phyloP scores from a whole-genome alignment of 73 alveolate genomes.

The Urostyla sp. region DNA sequence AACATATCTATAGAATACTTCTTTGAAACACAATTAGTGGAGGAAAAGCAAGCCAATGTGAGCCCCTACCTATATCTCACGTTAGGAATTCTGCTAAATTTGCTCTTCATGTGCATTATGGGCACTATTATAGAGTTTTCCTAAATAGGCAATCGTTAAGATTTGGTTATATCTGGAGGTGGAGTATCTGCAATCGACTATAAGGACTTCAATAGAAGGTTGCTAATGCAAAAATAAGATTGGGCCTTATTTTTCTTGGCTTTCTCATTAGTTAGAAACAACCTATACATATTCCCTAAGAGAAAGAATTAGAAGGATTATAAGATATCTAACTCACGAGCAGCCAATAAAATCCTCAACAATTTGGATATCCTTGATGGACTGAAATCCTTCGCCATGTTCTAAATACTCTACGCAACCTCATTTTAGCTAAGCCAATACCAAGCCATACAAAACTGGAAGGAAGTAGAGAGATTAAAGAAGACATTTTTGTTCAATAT shows the following conservation, averaged over 20 bases:
- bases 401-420: slow-evolving; percentile 4
- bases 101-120: neutral
- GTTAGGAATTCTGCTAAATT: neutral
- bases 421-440: slow-evolving; percentile 8
- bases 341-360: slow-evolving; percentile 8
- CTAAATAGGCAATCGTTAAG: slow-evolving; percentile 34
- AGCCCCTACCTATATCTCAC: neutral
- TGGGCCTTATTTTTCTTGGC: slow-evolving; percentile 52
- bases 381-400: neutral
- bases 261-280: slow-evolving; percentile 32
- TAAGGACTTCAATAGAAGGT: slow-evolving; percentile 3
- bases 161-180: neutral
- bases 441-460: neutral
- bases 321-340: slow-evolving; percentile 16
- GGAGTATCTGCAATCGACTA: neutral
- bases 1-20: neutral
- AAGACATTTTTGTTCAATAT: neutral
- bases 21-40: neutral
- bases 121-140: slow-evolving; percentile 42
- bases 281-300: neutral
- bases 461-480: neutral
- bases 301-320: slow-evolving; percentile 11
- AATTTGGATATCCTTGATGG: slow-evolving; percentile 39
- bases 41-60: neutral
- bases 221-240: slow-evolving; percentile 16